Evolutionary conservation across 1,284 basidiomycete species (phyloP).

Genomic region (Heterobasidion parviporum): DNA sequence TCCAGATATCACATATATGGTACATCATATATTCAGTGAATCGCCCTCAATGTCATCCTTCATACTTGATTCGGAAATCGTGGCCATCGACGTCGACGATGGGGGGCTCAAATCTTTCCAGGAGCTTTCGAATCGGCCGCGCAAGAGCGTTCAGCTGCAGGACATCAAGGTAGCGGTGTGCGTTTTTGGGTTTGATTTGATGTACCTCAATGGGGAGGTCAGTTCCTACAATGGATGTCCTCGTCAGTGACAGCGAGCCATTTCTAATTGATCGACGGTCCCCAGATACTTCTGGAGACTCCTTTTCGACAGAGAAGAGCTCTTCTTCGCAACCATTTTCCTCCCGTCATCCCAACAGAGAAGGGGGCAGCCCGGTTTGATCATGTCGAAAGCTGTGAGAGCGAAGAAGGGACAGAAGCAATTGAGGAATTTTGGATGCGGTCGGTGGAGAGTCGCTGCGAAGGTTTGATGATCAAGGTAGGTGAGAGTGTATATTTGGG

Average conservation of each 20-base stretch:
- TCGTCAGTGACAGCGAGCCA: neutral
- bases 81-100: constrained; percentile 63
- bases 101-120: constrained; percentile 77
- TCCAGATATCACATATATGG: constrained; percentile 72
- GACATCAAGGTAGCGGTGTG: constrained; percentile 82
- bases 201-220: constrained; percentile 80
- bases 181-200: constrained; percentile 86
- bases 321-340: constrained; percentile 54
- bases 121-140: constrained; percentile 77
- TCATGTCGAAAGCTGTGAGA: constrained; percentile 77
- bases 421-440: constrained; percentile 76
- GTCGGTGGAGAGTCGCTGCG: constrained; percentile 77
- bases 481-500: constrained; percentile 11
- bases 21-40: constrained; percentile 37
- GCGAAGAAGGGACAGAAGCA: constrained; percentile 48
- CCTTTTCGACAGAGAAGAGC: constrained; percentile 70
- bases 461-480: constrained; percentile 94
- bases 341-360: constrained; percentile 37
- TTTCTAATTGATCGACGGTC: neutral
- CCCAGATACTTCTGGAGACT: constrained; percentile 59
- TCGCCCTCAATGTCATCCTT: constrained; percentile 55
- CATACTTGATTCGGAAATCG: constrained; percentile 80
- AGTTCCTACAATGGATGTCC: constrained; percentile 10
- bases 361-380: constrained; percentile 57
- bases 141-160: constrained; percentile 76